A percentile compares a stretch with the other conserved stretches of the same genome.
These are phyloP conservation scores for Fagopyrum homotropicum DNA, from an alignment of 148 eudicot species.

Conservation along the genomic window DNA sequence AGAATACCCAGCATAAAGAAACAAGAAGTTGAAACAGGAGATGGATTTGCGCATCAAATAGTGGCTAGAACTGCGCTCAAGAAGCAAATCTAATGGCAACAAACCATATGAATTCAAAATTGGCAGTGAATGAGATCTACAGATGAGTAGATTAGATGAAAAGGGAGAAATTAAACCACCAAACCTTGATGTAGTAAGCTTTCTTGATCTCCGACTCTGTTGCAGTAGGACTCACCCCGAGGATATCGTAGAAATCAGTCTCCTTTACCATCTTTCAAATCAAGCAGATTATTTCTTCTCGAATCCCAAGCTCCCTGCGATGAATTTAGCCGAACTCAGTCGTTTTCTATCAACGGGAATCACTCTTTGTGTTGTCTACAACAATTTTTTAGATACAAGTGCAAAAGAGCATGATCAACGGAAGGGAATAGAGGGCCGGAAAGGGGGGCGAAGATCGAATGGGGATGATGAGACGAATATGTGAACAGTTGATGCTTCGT, in stretches of 20 bases:
- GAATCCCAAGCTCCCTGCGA: neutral
- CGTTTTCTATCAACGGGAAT: neutral
- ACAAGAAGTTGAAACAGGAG: neutral
- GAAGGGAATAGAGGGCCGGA: neutral
- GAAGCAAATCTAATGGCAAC: neutral
- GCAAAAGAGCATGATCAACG: neutral
- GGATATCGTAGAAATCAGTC: constrained; percentile 72
- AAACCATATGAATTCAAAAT: neutral
- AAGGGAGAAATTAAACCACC: neutral
- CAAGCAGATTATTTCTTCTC: neutral
- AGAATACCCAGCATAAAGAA: neutral
- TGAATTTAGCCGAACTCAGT: neutral
- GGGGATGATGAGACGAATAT: neutral
- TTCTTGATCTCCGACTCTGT: constrained; percentile 78
- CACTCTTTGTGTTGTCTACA: no score
- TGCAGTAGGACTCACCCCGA: constrained; percentile 72
- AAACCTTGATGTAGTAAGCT: constrained; percentile 81
- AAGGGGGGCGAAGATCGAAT: neutral
- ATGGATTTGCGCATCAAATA: neutral
- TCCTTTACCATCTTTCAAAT: constrained; percentile 65
- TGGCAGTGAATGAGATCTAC: constrained; percentile 2
- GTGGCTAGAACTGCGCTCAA: neutral
- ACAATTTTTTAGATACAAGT: neutral
- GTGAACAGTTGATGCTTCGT: neutral
- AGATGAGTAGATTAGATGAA: neutral